Conservation (phyloP, 1,139 yeast species). For the Protomyces macrosporus region DNA sequence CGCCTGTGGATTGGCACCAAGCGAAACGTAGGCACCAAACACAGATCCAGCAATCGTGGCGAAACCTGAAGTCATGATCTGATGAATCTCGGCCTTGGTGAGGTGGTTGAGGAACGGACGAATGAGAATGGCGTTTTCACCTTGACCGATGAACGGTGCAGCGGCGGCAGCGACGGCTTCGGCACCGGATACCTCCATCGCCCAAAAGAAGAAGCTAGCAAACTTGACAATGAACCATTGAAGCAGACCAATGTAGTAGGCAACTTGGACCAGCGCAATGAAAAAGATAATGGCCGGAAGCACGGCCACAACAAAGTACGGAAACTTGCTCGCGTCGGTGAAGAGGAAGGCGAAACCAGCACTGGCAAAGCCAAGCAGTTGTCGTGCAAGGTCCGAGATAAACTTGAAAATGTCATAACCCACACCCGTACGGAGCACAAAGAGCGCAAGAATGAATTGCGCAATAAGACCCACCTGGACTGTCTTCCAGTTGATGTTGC, state of each 20-base stretch:
- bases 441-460: slow-evolving; percentile 58
- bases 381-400: slow-evolving; percentile 55
- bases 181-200: slow-evolving; percentile 58
- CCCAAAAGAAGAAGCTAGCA: slow-evolving; percentile 58
- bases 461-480: slow-evolving; percentile 59
- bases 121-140: slow-evolving; percentile 60
- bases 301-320: slow-evolving; percentile 56
- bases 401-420: slow-evolving; percentile 64
- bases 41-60: slow-evolving; percentile 66
- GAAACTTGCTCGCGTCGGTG: slow-evolving; percentile 42
- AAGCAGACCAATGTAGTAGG: slow-evolving; percentile 56
- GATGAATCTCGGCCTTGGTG: slow-evolving; percentile 61
- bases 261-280: slow-evolving; percentile 58
- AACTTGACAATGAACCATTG: slow-evolving; percentile 61
- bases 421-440: slow-evolving; percentile 55
- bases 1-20: slow-evolving; percentile 62
- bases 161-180: slow-evolving; percentile 68
- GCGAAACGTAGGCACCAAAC: slow-evolving; percentile 58
- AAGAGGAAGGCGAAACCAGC: slow-evolving; percentile 62
- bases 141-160: slow-evolving; percentile 64
- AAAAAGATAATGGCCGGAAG: slow-evolving; percentile 61
- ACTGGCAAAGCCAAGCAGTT: slow-evolving; percentile 56
- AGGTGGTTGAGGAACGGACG: slow-evolving; percentile 58
- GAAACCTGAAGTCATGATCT: slow-evolving; percentile 61
- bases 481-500: slow-evolving; percentile 54